Evolutionary conservation across 73 alveolate genomes (phyloP), one percentile per base, ranked within the genome.

Genomic region (Symbiodinium pilosum): DNA sequence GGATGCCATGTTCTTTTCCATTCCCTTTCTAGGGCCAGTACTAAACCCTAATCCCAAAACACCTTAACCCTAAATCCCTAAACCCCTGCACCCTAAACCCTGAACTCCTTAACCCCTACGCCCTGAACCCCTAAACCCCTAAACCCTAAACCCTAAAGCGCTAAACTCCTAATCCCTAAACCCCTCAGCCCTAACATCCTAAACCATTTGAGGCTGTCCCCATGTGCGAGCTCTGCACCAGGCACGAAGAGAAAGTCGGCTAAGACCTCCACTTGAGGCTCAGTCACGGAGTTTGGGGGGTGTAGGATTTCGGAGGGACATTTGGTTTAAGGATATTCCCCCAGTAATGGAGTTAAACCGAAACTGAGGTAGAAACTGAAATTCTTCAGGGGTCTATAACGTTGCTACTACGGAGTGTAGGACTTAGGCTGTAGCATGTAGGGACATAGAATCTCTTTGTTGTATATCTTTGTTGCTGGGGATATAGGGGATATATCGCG

Each of bases 231-330:
- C 77, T 42, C 43, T 54, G 84, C 75, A 8, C 97, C 97, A 6
- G 97, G 97, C 42, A 91, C 97, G 77, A 91, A 91, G 56, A 91
- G 87, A 21, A 91, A 91, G 88, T 91, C 97, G 7, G 97, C 97
- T 43, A 91, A 83, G 51, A 91, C 97, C 97, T 91, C n/a, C n/a
- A n/a, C n/a, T n/a, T n/a, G n/a, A n/a, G n/a, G n/a, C n/a, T n/a
- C n/a, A n/a, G 85, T 4, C 85, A 64, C 30, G 11, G 77, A 4
- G 0, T 11, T 6, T 5, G 26, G 32, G 38, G 26, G 32, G 38
- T 56, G 2, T 56, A 56, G 75, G 59, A 14, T 47, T 56, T 56
- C n/a, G n/a, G n/a, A n/a, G n/a, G n/a, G n/a, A n/a, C n/a, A n/a
- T n/a, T n/a, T n/a, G n/a, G n/a, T n/a, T n/a, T n/a, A n/a, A n/a